Conservation (phyloP, 2,329 filamentous ascomycete genomes). For the Emydomyces testavorans region DNA sequence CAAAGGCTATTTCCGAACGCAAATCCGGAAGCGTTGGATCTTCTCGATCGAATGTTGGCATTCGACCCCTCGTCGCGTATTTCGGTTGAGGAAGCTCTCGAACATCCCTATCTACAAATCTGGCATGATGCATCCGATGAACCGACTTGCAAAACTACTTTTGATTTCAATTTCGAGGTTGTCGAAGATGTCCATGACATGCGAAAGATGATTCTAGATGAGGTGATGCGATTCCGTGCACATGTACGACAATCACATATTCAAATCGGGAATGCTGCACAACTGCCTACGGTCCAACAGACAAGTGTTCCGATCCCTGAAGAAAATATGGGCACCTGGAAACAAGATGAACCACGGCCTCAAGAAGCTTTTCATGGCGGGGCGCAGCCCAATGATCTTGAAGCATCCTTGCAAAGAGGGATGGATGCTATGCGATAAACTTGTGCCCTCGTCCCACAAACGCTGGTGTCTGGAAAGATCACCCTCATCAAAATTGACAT, state of each 20-base stretch:
- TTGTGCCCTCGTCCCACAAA: not conserved
- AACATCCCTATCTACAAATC: conserved; percentile 92
- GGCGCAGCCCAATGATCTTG: conserved; percentile 37
- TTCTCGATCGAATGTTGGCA: conserved; percentile 92
- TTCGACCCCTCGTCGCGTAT: conserved; percentile 93
- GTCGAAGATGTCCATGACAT: conserved; percentile 89
- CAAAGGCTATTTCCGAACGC: conserved; percentile 79
- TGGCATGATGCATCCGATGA: conserved; percentile 98
- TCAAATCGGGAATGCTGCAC: conserved; percentile 26
- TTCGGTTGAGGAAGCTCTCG: conserved; percentile 84
- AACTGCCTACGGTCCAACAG: conserved; percentile 33
- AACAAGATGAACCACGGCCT: conserved; percentile 51
- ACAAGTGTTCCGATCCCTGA: conserved; percentile 50
- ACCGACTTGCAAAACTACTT: conserved; percentile 81
- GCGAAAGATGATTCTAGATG: conserved; percentile 94
- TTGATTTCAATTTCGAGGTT: conserved; percentile 98
- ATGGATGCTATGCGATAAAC: conserved; percentile 39
- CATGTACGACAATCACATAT: conserved; percentile 43
- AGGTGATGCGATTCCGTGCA: conserved; percentile 75
- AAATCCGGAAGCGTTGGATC: conserved; percentile 88
- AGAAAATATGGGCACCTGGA: conserved; percentile 43
- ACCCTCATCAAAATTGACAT: too few relatives aligned
- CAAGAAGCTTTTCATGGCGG: conserved; percentile 41
- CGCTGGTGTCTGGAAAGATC: not conserved
- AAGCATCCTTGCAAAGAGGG: conserved; percentile 44